Evolutionary conservation across 2,329 filamentous ascomycete genomes (phyloP).

Genomic region (Phialocephala sp.): DNA sequence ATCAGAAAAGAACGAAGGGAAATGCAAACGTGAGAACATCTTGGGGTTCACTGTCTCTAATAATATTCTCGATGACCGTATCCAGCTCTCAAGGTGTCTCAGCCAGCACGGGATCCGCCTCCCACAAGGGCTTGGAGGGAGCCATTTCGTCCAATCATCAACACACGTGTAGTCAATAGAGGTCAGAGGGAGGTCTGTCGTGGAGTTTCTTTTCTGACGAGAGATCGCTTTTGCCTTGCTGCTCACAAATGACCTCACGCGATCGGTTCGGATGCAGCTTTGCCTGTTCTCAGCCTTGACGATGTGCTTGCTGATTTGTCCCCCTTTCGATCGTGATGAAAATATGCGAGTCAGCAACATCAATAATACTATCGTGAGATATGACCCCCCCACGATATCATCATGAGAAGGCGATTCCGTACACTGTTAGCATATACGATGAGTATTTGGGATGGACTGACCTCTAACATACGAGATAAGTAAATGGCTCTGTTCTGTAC

Average conservation of each 20-base stretch:
- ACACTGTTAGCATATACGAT: background rate
- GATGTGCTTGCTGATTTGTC: constrained; percentile 12
- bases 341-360: constrained; percentile 8
- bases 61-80: background rate
- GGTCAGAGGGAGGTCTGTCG: constrained; percentile 6
- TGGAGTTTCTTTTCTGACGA: background rate
- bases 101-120: constrained; percentile 6
- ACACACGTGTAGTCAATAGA: constrained; percentile 23
- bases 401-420: background rate
- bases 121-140: constrained; percentile 1
- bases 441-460: background rate
- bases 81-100: constrained; percentile 25
- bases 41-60: background rate
- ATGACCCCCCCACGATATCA: background rate
- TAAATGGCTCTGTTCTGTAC: no score
- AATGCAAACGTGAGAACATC: constrained; percentile 6
- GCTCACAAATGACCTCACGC: background rate
- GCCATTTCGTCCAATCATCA: constrained; percentile 24
- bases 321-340: background rate
- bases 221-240: background rate
- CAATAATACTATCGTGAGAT: background rate
- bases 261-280: constrained; percentile 4
- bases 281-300: background rate
- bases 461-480: background rate
- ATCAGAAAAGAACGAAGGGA: background rate